phyloP scores from a whole-genome alignment of 106 monocot genomes.

The Hemerocallis citrina region DNA sequence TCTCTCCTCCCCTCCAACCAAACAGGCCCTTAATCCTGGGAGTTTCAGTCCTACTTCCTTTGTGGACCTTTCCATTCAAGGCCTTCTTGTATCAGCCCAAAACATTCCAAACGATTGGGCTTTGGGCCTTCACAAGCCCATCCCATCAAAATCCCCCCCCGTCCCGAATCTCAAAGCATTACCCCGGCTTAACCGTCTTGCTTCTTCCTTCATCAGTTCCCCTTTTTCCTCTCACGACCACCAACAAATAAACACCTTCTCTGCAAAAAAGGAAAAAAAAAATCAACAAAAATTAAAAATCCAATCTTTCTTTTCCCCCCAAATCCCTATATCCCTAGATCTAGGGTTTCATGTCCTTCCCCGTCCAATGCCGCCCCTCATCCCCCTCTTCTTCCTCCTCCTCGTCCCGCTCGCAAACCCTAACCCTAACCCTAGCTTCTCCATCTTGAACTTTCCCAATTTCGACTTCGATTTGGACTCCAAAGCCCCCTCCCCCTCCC shows the following conservation, averaged over 20 bases:
- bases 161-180: not conserved
- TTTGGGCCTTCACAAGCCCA: too few species aligned
- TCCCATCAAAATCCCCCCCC: too few species aligned
- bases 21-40: too few species aligned
- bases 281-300: too few species aligned
- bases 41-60: too few species aligned
- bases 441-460: conserved; percentile 20
- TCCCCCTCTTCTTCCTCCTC: conserved; percentile 7
- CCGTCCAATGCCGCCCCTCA: not conserved
- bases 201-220: not conserved
- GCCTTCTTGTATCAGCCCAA: too few species aligned
- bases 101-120: too few species aligned
- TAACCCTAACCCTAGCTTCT: conserved; percentile 8
- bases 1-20: too few species aligned
- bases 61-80: too few species aligned
- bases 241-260: not conserved
- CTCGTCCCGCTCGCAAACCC: not conserved
- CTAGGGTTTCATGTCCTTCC: conserved; percentile 1
- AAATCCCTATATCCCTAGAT: not conserved
- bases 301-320: not conserved
- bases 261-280: too few species aligned
- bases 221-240: conserved; percentile 5
- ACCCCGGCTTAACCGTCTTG: not conserved
- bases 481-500: conserved; percentile 45
- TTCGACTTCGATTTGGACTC: conserved; percentile 50